phyloP scores from a whole-genome alignment of 208 protist species.

The Crithidia acanthocephali region DNA sequence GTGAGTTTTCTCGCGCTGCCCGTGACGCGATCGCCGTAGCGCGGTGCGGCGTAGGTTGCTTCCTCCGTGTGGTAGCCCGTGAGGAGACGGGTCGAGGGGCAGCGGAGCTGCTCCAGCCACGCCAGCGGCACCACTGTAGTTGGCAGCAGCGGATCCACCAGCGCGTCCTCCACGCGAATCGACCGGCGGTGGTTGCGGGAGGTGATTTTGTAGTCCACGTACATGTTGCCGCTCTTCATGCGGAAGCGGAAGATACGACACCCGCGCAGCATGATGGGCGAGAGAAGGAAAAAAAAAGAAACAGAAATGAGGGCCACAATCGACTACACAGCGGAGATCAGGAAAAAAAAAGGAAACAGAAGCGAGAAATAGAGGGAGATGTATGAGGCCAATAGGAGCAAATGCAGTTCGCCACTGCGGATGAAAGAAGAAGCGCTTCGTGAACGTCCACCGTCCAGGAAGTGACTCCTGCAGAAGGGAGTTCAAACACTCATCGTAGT shows the following conservation, averaged over 20 bases:
- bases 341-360: neutral
- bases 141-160: conserved; percentile 71
- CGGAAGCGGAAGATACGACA: conserved; percentile 45
- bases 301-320: neutral
- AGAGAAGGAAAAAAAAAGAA: neutral
- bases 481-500: no score
- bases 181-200: conserved; percentile 80
- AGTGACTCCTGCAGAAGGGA: no score
- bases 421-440: no score
- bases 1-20: conserved; percentile 4
- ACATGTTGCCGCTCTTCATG: conserved; percentile 72
- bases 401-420: no score
- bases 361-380: no score
- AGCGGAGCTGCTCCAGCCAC: conserved; percentile 85
- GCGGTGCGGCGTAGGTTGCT: conserved; percentile 44
- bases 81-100: conserved; percentile 61
- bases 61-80: conserved; percentile 81
- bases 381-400: no score
- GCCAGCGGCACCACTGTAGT: conserved; percentile 70
- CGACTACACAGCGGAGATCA: neutral
- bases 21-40: conserved; percentile 39
- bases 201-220: conserved; percentile 85
- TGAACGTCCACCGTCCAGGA: no score
- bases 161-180: conserved; percentile 77
- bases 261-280: conserved; percentile 42